Conservation (phyloP, 78 protist species). For the Polysphondylium violaceum region DNA sequence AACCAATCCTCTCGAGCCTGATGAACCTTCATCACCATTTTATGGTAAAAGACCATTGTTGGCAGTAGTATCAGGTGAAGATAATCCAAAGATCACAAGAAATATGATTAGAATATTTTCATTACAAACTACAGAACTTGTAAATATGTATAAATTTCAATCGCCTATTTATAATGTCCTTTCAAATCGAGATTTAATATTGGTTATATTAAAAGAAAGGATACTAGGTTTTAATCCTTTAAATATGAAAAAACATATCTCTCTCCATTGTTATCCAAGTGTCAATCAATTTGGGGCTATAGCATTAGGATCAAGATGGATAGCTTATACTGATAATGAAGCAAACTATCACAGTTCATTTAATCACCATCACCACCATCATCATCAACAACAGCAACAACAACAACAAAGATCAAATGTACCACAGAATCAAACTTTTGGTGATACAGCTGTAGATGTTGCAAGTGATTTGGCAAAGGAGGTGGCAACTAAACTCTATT, state of each 20-base stretch:
- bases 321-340: conserved; percentile 50
- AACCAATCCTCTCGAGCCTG: conserved; percentile 31
- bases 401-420: neutral
- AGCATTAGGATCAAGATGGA: conserved; percentile 71
- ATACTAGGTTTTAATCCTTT: conserved; percentile 61
- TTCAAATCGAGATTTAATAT: conserved; percentile 40
- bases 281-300: conserved; percentile 30
- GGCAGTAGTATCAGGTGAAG: conserved; percentile 74
- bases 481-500: conserved; percentile 47
- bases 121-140: conserved; percentile 47
- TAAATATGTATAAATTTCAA: conserved; percentile 59
- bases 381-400: neutral
- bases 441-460: conserved; percentile 73
- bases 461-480: conserved; percentile 74
- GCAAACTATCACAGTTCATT: neutral
- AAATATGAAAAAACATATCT: conserved; percentile 43
- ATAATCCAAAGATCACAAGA: conserved; percentile 19
- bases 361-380: neutral
- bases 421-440: conserved; percentile 51
- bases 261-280: conserved; percentile 39
- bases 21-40: conserved; percentile 26
- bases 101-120: conserved; percentile 67
- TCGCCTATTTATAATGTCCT: conserved; percentile 66
- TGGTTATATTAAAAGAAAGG: conserved; percentile 44
- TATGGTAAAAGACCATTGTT: conserved; percentile 78